Evolutionary conservation across 2,329 filamentous ascomycete species (phyloP).

Genomic region (Fusarium sulawesiense): DNA sequence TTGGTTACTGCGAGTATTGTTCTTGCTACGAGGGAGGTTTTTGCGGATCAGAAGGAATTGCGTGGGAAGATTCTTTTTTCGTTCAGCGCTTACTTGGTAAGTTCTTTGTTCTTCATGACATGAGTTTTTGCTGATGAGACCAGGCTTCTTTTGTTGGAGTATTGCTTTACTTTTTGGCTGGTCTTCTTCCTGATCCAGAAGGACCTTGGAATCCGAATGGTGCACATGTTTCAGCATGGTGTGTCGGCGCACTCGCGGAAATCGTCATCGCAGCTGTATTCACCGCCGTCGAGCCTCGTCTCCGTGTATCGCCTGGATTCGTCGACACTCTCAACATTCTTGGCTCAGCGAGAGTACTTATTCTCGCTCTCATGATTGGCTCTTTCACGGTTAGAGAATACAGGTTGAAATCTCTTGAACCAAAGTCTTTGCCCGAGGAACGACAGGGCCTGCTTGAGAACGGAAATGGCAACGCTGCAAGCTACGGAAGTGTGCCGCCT

Average conservation of each 20-base stretch:
- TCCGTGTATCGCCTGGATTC: conserved; percentile 47
- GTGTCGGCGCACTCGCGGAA: conserved; percentile 51
- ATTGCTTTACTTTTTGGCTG: conserved; percentile 56
- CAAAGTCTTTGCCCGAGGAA: conserved; percentile 50
- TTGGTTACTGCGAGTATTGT: conserved; percentile 52
- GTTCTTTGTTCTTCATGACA: background rate
- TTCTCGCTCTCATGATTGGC: conserved; percentile 52
- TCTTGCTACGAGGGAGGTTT: conserved; percentile 48
- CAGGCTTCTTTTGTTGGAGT: conserved; percentile 56
- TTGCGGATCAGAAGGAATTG: conserved; percentile 44
- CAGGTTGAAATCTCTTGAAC: conserved; percentile 42
- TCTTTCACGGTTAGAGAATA: conserved; percentile 49
- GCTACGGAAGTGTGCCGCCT: conserved; percentile 45
- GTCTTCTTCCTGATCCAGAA: conserved; percentile 57
- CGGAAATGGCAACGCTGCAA: conserved; percentile 47
- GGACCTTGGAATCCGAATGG: conserved; percentile 56
- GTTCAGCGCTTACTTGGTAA: conserved; percentile 56
- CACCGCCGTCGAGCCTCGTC: conserved; percentile 43
- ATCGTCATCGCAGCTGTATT: conserved; percentile 53
- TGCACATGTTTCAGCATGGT: conserved; percentile 54
- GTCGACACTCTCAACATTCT: conserved; percentile 49
- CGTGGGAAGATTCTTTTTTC: conserved; percentile 49
- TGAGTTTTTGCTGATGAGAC: background rate
- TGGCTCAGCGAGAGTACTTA: conserved; percentile 47
- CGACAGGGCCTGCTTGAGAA: conserved; percentile 55